Evolutionary conservation across 2,329 filamentous ascomycete genomes (phyloP).

Genomic region (Aspergillus uvarum): DNA sequence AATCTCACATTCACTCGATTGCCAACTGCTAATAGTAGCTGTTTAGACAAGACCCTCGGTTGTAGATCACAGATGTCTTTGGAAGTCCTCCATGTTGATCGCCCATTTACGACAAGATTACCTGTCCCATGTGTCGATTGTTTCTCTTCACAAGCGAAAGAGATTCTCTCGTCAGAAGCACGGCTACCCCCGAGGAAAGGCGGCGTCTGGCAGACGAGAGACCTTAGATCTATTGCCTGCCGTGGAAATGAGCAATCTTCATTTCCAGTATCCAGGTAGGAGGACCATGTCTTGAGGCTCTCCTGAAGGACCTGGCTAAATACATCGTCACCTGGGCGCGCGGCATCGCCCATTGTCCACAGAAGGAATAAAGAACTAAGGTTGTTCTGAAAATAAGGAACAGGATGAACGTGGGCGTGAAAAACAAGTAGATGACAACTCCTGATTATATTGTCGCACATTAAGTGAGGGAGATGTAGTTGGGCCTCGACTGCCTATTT

Average conservation of each 20-base stretch:
- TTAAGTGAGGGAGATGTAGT: too few species aligned
- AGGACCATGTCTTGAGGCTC: conserved; percentile 16
- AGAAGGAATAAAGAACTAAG: too few species aligned
- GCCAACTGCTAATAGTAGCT: too few species aligned
- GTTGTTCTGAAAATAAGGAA: too few species aligned
- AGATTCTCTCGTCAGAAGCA: conserved; percentile 9
- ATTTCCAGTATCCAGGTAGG: conserved; percentile 12
- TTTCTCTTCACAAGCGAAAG: conserved; percentile 20
- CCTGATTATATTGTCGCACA: too few species aligned
- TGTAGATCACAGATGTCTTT: conserved; percentile 14
- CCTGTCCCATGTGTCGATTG: conserved; percentile 4
- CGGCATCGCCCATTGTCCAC: conserved; percentile 18
- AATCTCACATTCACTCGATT: conserved; percentile 15
- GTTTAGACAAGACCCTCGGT: conserved; percentile 17
- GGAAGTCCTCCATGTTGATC: conserved; percentile 23
- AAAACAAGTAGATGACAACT: too few species aligned
- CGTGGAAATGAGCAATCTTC: conserved; percentile 11
- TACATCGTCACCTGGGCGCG: conserved; percentile 16
- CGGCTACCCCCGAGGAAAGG: conserved; percentile 20
- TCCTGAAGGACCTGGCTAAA: conserved; percentile 16
- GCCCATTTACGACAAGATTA: conserved; percentile 18
- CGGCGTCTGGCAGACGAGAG: conserved; percentile 16
- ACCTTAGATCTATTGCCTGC: conserved; percentile 16
- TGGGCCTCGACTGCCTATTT: too few species aligned
- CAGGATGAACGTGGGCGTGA: too few species aligned